Conservation (phyloP, 805 yeast genomes). For the Schwanniomyces pseudopolymorphus region DNA sequence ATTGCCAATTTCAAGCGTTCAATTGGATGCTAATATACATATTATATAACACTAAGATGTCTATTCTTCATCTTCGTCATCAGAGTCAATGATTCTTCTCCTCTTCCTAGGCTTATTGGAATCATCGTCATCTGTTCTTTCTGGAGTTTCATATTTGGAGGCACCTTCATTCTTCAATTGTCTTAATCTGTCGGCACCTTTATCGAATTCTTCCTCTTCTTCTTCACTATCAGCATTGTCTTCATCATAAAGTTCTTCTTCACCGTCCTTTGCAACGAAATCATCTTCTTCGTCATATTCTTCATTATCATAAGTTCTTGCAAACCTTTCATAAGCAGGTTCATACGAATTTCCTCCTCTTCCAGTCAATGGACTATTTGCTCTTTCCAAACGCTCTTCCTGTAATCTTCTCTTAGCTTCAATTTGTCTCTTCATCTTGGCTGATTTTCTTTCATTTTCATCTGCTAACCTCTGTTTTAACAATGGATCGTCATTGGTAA, state of each 20-base stretch:
- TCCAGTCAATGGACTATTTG: conserved; percentile 28
- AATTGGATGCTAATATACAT: neutral
- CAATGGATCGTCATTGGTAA: conserved; percentile 67
- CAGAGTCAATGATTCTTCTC: conserved; percentile 49
- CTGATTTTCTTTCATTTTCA: conserved; percentile 56
- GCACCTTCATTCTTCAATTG: conserved; percentile 57
- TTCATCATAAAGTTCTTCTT: conserved; percentile 31
- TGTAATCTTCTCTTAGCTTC: conserved; percentile 58
- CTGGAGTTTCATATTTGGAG: conserved; percentile 39
- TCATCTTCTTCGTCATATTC: conserved; percentile 43
- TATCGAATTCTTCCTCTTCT: conserved; percentile 49
- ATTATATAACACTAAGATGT: neutral
- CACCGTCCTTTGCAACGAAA: conserved; percentile 43
- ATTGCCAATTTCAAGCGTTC: neutral
- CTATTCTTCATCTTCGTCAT: conserved; percentile 46
- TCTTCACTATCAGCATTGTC: conserved; percentile 43
- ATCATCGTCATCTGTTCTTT: conserved; percentile 32
- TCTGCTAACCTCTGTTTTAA: conserved; percentile 65
- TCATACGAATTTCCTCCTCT: conserved; percentile 13
- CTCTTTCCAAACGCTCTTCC: conserved; percentile 57
- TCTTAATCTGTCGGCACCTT: conserved; percentile 59
- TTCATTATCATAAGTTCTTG: conserved; percentile 33
- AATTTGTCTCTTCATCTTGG: conserved; percentile 64
- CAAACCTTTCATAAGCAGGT: conserved; percentile 39
- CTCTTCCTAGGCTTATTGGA: conserved; percentile 37